These are phyloP conservation scores for Begonia peltatifolia DNA, from an alignment of 306 rosid species.

Conservation along the genomic window DNA sequence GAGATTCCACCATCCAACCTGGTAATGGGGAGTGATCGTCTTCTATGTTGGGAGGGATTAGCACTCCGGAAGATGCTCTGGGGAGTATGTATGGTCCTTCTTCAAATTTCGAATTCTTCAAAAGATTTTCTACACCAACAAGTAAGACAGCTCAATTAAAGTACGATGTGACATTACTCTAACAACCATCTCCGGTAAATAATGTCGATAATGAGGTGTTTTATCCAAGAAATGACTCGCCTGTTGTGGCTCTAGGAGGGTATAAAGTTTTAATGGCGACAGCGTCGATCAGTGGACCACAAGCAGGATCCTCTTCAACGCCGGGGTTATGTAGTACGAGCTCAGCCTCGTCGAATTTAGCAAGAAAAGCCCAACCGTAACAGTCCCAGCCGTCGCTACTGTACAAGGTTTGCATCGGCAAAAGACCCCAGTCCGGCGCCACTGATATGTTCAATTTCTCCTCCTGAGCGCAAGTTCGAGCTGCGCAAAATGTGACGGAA, in stretches of 20 bases:
- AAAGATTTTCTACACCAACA: conserved; percentile 39
- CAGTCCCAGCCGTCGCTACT: conserved; percentile 92
- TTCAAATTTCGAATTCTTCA: conserved; percentile 78
- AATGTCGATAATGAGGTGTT: no score
- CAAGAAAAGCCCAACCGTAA: conserved; percentile 72
- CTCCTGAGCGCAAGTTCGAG: conserved; percentile 92
- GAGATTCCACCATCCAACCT: conserved; percentile 95
- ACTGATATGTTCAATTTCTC: conserved; percentile 63
- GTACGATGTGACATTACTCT: not conserved
- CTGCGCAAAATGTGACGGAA: conserved; percentile 74
- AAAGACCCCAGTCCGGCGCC: conserved; percentile 64
- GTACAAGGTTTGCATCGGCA: conserved; percentile 81
- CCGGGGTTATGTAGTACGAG: conserved; percentile 84
- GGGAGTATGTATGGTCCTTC: conserved; percentile 77
- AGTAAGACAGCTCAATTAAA: not conserved
- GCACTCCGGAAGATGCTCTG: conserved; percentile 75
- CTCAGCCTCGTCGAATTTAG: conserved; percentile 22
- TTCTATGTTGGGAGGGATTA: conserved; percentile 86
- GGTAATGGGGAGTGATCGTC: conserved; percentile 91
- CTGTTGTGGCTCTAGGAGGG: conserved; percentile 53
- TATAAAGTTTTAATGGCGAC: conserved; percentile 54
- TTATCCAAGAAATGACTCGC: conserved; percentile 23
- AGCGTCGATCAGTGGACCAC: conserved; percentile 87
- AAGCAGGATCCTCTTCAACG: conserved; percentile 85
- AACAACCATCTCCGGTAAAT: no score